Evolutionary conservation across 1,139 yeast species (phyloP).

Genomic region (Candida sp.): DNA sequence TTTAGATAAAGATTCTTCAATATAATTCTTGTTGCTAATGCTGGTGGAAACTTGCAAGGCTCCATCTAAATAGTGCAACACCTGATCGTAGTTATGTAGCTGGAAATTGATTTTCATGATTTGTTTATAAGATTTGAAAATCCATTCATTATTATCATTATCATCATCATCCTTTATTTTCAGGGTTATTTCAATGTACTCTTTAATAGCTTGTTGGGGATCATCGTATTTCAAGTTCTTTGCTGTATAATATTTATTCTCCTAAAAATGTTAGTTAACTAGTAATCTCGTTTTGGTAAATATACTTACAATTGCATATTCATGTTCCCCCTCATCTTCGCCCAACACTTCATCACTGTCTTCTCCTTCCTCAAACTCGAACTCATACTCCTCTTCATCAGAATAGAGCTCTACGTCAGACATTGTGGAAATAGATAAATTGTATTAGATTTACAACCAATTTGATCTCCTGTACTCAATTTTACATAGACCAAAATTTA

Average conservation of each 20-base stretch:
- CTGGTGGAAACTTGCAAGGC: slow-evolving; percentile 20
- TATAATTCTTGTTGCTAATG: slow-evolving; percentile 41
- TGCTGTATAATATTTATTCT: slow-evolving; percentile 59
- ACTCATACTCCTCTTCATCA: slow-evolving; percentile 64
- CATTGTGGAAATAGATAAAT: slow-evolving; percentile 21
- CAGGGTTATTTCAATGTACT: slow-evolving; percentile 28
- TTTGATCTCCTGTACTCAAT: not conserved
- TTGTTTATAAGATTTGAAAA: slow-evolving; percentile 67
- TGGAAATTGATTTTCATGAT: slow-evolving; percentile 51
- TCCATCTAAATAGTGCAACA: slow-evolving; percentile 24
- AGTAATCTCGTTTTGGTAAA: not conserved
- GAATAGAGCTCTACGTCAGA: slow-evolving; percentile 55
- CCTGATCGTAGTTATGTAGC: slow-evolving; percentile 27
- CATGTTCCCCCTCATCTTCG: slow-evolving; percentile 16
- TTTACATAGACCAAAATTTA: too few relatives aligned
- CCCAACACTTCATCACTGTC: slow-evolving; percentile 29
- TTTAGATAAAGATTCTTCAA: slow-evolving; percentile 60
- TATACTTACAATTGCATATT: slow-evolving; percentile 59
- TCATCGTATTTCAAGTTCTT: slow-evolving; percentile 65
- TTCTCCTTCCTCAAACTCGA: slow-evolving; percentile 62
- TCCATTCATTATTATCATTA: slow-evolving; percentile 31
- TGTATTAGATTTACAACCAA: not conserved
- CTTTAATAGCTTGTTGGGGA: slow-evolving; percentile 39
- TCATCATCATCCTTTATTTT: slow-evolving; percentile 14
- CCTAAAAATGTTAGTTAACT: slow-evolving; percentile 29